Evolutionary conservation across 441 rosid genomes (phyloP).

Genomic region (Jatropha multifida): DNA sequence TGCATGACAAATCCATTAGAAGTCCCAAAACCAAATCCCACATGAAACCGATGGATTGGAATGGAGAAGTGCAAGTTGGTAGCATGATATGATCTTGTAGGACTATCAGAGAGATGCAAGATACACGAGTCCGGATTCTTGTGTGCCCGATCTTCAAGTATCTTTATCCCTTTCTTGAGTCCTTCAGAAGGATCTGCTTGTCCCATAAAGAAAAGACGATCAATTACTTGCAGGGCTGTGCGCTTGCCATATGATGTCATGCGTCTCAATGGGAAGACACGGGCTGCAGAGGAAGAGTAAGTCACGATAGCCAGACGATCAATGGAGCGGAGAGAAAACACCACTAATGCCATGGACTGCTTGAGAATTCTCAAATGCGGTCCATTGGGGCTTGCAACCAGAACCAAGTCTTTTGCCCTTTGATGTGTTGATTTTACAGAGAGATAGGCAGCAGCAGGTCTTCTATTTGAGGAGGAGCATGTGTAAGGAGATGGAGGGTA

Average conservation of each 20-base stretch:
- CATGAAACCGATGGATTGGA: constrained; percentile 68
- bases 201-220: constrained; percentile 75
- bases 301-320: constrained; percentile 83
- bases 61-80: constrained; percentile 43
- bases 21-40: constrained; percentile 66
- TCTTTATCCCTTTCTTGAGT: constrained; percentile 66
- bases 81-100: constrained; percentile 52
- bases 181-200: constrained; percentile 83
- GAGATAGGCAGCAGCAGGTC: constrained; percentile 47
- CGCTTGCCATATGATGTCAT: constrained; percentile 81
- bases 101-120: constrained; percentile 69
- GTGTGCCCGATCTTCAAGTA: constrained; percentile 75
- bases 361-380: constrained; percentile 77
- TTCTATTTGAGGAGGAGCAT: constrained; percentile 32
- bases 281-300: constrained; percentile 70
- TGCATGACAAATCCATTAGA: constrained; percentile 74
- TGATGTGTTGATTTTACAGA: constrained; percentile 58
- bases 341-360: constrained; percentile 78
- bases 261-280: constrained; percentile 73
- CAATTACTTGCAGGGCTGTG: constrained; percentile 70
- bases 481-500: constrained; percentile 32
- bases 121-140: constrained; percentile 63
- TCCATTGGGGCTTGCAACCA: constrained; percentile 81
- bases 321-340: constrained; percentile 63
- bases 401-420: constrained; percentile 62